Conservation (phyloP, 345 rosid genomes). For the Theobroma cacao region DNA sequence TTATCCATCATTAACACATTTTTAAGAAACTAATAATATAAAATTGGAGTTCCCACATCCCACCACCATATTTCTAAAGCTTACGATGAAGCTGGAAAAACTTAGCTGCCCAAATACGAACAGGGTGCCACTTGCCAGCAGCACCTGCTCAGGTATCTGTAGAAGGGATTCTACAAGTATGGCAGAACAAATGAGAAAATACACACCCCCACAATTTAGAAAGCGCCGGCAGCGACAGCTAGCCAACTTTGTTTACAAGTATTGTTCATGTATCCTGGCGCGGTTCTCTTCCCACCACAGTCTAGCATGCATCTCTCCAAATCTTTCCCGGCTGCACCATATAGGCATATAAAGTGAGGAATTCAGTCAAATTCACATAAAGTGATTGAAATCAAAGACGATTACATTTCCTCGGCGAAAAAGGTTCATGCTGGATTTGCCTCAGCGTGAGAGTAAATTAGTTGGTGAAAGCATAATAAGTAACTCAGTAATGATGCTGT, state of each 20-base stretch:
- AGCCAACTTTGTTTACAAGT: slow-evolving; percentile 42
- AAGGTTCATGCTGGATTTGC: slow-evolving; percentile 1
- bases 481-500: slow-evolving; percentile 14
- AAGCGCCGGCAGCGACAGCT: background rate
- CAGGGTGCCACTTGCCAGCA: background rate
- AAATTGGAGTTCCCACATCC: background rate
- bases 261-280: slow-evolving; percentile 87
- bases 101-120: slow-evolving; percentile 7
- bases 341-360: background rate
- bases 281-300: slow-evolving; percentile 99
- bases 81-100: slow-evolving; percentile 4
- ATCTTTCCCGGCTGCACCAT: slow-evolving; percentile 81
- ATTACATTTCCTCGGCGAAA: background rate
- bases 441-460: background rate
- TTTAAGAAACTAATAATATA: slow-evolving; percentile 4
- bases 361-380: background rate
- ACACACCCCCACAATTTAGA: slow-evolving; percentile 9
- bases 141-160: slow-evolving; percentile 10
- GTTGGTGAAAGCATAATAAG: slow-evolving; percentile 20
- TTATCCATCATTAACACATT: slow-evolving; percentile 6
- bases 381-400: background rate
- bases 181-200: slow-evolving; percentile 8
- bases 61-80: slow-evolving; percentile 3
- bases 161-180: slow-evolving; percentile 6
- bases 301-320: slow-evolving; percentile 95